Conservation (phyloP, 495 filamentous ascomycete genomes). For the Haplographium delicatum region DNA sequence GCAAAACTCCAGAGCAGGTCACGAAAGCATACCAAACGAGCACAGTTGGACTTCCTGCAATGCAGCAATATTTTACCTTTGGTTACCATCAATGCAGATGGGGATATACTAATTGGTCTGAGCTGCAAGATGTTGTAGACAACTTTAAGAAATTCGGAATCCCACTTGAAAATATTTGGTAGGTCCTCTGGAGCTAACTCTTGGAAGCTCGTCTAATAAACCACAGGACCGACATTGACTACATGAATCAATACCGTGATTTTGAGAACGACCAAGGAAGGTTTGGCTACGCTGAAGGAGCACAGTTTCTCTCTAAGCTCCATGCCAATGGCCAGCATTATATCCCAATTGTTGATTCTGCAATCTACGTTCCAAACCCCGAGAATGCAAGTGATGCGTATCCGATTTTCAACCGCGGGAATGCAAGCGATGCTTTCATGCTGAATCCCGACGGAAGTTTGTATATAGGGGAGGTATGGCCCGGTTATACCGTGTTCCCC, state of each 20-base stretch:
- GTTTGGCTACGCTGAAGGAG: constrained; percentile 60
- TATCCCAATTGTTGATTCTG: constrained; percentile 80
- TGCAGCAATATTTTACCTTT: constrained; percentile 87
- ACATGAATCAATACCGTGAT: constrained; percentile 63
- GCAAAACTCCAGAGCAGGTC: constrained; percentile 64
- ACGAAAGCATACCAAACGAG: constrained; percentile 64
- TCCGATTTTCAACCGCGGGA: constrained; percentile 60
- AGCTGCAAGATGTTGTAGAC: constrained; percentile 69
- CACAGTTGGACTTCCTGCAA: constrained; percentile 65
- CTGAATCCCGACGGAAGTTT: constrained; percentile 61
- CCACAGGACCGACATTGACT: constrained; percentile 76
- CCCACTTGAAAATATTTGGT: constrained; percentile 79
- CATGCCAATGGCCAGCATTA: constrained; percentile 68
- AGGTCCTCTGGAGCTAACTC: constrained; percentile 7
- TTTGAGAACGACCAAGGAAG: constrained; percentile 70
- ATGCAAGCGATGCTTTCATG: constrained; percentile 62
- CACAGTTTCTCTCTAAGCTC: constrained; percentile 58
- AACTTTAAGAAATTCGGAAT: constrained; percentile 69
- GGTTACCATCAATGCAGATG: constrained; percentile 84
- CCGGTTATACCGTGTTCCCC: constrained; percentile 69
- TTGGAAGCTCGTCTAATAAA: constrained; percentile 16
- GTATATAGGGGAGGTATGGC: constrained; percentile 81
- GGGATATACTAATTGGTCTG: constrained; percentile 72
- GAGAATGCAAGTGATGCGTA: constrained; percentile 67
- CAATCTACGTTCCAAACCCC: constrained; percentile 73